Base-by-base conservation (phyloP, 495 filamentous ascomycete genomes). In the Aspergillus funiculosus region DNA sequence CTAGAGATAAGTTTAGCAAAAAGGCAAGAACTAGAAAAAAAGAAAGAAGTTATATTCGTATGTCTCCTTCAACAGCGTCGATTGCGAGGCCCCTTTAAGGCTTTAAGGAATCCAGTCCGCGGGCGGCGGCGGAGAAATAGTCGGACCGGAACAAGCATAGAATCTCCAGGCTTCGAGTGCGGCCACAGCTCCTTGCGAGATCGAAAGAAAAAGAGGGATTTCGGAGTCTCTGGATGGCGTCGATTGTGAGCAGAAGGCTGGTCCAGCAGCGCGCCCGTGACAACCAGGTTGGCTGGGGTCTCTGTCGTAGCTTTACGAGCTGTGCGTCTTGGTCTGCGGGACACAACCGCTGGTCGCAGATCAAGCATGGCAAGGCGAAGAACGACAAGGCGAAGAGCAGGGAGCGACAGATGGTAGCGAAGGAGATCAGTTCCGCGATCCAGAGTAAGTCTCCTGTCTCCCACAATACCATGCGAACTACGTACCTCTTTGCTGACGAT, bases 281-380 rank as follows among this genome's bases (percentile, higher is more conserved):
- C 9, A 43, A 27, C 15, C 49, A 37, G 41, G 37, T 32, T 26
- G 31, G 35, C 22, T 62, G 54, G 39, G 39, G 53, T 46, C 14
- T 48, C 11, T 56, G 52, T 45, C 62, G 67, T 27, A 48, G 52
- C 40, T 83, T 90, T 58, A 69, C 73, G 21, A 73, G 73, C 14
- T 73, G 71, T 14, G 36, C 75, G 2, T 21, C 52, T 4, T 51
- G 71, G 5, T 64, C 64, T 22, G 85, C 85, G 32, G 89, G 90
- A 25, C 88, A 95, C 66, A 95, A 80, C 61, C 81, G 85, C 60
- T 99, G 92, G 92, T 86, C 87, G 26, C 92, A 90, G 51, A 96
- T 96, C 66, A 85, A 81, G 52, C 94, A 99, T 61, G 87, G 90
- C 67, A 99, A 99, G 64, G 86, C 78, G 28, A 83, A 80, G 52